Evolutionary conservation across 805 yeast genomes (phyloP), one percentile per base, ranked within the genome.

Genomic region (Wickerhamomyces silvicola): DNA sequence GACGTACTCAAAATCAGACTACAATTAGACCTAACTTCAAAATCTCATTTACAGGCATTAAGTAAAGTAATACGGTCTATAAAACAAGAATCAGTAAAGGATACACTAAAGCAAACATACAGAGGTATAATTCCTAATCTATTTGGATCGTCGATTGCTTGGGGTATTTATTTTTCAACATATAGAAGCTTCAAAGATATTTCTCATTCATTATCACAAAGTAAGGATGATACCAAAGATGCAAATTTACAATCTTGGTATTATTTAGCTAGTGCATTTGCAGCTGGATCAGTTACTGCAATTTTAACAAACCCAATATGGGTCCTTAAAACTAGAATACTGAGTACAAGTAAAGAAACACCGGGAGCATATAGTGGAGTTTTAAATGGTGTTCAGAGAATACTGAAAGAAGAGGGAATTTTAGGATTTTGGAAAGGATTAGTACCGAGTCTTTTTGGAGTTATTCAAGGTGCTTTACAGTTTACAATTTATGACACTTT

Each of bases 251-350:
- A 57, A 15, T 58, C 76, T 7, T 53, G 58, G 33, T 64, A 68
- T 38, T 75, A 75, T 54, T 46, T 80, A 18, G 33, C 59, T 4
- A 59, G 80, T 29, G 82, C 87, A 2, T 68, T 76, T 29, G 41
- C 67, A 2, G 87, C 97, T 0, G 98, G 98, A 0, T 49, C 77
- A 24, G 48, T 77, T 5, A 85, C 96, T 0, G 72, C 94, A 1
- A 34, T 85, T 0, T 25, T 83, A 11, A 88, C 98, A 1, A 92
- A 87, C 51, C 98, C 98, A 1, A 71, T 90, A 9, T 90, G 98
- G 98, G 95, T 92, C 2, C 55, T 92, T 13, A 92, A 92, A 56
- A 92, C 98, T 0, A 67, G 97, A 39, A 80, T 90, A 11, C 23
- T 49, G 21, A 36, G 50, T 18, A 53, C 56, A 3, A 57, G 71